Conservation (phyloP, 257 asterid genomes). For the Anisodus acutangulus region DNA sequence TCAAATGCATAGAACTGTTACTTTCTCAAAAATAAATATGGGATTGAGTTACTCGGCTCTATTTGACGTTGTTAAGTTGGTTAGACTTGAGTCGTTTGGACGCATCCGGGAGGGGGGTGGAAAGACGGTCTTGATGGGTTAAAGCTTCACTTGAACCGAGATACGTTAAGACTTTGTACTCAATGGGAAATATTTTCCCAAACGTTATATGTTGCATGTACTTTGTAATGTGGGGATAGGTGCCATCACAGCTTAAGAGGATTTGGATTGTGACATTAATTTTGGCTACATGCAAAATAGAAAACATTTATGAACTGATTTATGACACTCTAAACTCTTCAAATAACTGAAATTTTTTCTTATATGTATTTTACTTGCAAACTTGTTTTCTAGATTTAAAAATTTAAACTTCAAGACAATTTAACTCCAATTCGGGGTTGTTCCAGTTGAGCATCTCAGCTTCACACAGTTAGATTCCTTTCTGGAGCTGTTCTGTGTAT, state of each 20-base stretch:
- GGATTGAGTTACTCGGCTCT: too few relatives aligned
- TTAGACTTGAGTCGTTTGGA: too few relatives aligned
- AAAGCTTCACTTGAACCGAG: too few relatives aligned
- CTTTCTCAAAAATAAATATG: too few relatives aligned
- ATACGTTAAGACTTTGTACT: too few relatives aligned
- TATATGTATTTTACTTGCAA: not conserved
- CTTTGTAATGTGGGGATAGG: not conserved
- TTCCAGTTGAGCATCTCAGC: constrained; percentile 27
- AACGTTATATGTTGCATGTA: too few relatives aligned
- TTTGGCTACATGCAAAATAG: not conserved
- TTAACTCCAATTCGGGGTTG: not conserved
- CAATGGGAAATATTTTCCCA: too few relatives aligned
- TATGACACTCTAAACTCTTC: not conserved
- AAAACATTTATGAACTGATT: not conserved
- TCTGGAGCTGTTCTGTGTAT: not conserved
- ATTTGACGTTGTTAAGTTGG: too few relatives aligned
- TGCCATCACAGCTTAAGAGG: not conserved
- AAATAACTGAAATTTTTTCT: not conserved
- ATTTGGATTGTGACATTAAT: not conserved
- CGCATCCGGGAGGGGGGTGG: too few relatives aligned
- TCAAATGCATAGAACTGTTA: too few relatives aligned
- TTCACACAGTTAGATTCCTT: not conserved
- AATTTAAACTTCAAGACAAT: constrained; percentile 1
- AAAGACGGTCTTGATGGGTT: too few relatives aligned
- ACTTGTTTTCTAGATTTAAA: not conserved